These are phyloP conservation scores for Conticribra guillardii DNA, from an alignment of 108 stramenopile genomes.

Conservation along the genomic window DNA sequence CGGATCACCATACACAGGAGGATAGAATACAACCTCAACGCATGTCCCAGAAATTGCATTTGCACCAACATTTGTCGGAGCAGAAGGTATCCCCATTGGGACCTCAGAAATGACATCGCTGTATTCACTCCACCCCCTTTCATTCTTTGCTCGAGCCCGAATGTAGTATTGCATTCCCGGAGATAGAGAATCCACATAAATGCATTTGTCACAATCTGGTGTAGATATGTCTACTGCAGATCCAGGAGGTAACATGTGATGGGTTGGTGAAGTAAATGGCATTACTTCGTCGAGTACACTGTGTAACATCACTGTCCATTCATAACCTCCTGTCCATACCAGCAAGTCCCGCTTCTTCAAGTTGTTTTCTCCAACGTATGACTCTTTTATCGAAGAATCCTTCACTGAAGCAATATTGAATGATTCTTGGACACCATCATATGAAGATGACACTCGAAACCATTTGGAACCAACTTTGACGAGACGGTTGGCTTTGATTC, in stretches of 20 bases:
- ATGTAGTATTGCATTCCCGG: slow-evolving; percentile 63
- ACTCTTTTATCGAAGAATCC: slow-evolving; percentile 55
- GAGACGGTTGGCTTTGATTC: slow-evolving; percentile 53
- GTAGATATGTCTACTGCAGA: slow-evolving; percentile 52
- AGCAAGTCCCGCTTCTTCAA: slow-evolving; percentile 31
- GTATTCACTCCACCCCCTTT: slow-evolving; percentile 52
- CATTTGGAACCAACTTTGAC: slow-evolving; percentile 60
- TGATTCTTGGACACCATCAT: slow-evolving; percentile 46
- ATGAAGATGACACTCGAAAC: slow-evolving; percentile 66
- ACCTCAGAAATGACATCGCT: slow-evolving; percentile 26
- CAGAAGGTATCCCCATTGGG: slow-evolving; percentile 40
- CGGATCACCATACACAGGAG: slow-evolving; percentile 55
- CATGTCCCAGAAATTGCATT: slow-evolving; percentile 37
- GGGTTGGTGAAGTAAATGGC: slow-evolving; percentile 46
- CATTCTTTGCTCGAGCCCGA: slow-evolving; percentile 61
- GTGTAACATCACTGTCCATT: slow-evolving; percentile 74
- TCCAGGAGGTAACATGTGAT: slow-evolving; percentile 49
- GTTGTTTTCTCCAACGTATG: slow-evolving; percentile 46
- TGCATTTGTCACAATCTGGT: slow-evolving; percentile 70
- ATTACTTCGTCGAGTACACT: slow-evolving; percentile 43
- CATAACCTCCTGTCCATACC: slow-evolving; percentile 72
- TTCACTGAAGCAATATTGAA: slow-evolving; percentile 53
- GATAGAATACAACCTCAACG: slow-evolving; percentile 58
- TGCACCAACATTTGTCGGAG: slow-evolving; percentile 31
- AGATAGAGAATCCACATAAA: slow-evolving; percentile 47